Evolutionary conservation across 192 early-diverging fungal genomes (phyloP).

Genomic region (Umbelopsis vinacea): DNA sequence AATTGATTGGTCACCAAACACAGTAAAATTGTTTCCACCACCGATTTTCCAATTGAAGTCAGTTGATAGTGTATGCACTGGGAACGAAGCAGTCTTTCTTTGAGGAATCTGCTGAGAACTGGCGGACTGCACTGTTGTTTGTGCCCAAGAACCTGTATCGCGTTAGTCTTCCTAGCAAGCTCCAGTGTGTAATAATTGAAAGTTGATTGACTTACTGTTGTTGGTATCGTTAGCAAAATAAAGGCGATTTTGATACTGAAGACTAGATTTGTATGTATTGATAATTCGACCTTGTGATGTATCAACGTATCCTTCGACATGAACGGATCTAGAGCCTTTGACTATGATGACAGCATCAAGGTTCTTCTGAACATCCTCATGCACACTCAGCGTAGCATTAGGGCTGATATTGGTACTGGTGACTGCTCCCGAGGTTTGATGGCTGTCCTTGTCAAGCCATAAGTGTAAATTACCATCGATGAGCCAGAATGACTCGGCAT

Average conservation of each 20-base stretch:
- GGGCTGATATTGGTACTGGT: neutral
- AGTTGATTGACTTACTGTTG: neutral
- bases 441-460: constrained; percentile 23
- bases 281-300: constrained; percentile 15
- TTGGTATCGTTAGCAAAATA: constrained; percentile 14
- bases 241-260: constrained; percentile 14
- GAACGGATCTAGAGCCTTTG: neutral
- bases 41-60: constrained; percentile 7
- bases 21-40: constrained; percentile 16
- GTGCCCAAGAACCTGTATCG: constrained; percentile 15
- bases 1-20: constrained; percentile 21
- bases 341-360: constrained; percentile 22
- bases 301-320: constrained; percentile 22
- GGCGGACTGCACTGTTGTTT: neutral
- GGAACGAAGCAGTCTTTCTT: neutral
- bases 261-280: neutral
- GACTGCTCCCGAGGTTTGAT: constrained; percentile 19
- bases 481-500: constrained; percentile 23
- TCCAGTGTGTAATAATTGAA: neutral
- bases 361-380: constrained; percentile 11
- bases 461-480: constrained; percentile 30
- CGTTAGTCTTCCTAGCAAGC: neutral
- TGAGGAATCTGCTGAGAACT: neutral
- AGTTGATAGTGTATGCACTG: neutral
- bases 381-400: constrained; percentile 20